Evolutionary conservation across 2,329 filamentous ascomycete genomes (phyloP), one percentile per base, ranked within the genome.

Genomic region (Colletotrichum eremochloae): DNA sequence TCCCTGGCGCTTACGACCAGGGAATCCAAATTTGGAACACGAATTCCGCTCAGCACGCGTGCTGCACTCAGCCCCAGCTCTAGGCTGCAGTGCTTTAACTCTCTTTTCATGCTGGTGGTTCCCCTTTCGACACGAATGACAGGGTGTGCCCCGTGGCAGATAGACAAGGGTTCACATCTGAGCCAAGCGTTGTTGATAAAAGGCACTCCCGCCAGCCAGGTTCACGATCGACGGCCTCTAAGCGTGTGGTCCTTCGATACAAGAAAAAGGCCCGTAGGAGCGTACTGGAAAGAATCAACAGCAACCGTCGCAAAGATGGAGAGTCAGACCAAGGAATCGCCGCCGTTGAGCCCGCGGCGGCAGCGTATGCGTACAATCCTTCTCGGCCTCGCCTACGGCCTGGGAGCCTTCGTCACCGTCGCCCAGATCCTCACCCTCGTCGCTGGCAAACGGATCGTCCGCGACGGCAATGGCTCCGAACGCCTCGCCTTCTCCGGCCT

Each of bases 361-460:
- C 66, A 69, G 24, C 53, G 38, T 31, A 55, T 29, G 33, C 53
- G 66, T 18, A 18, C 55, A n/a, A 24, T 36, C 2, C 58, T 75
- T 1, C 71, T 72, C 15, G 40, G 24, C 5, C 20, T 64, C 20
- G 42, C 71, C 5, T 66, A 44, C 12, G 1, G 18, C 20, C n/a
- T 71, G 15, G 62, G 42, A 2, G 2, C 36, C 11, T 38, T 62
- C n/a, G 53, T 40, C n/a, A 5, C 36, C 5, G 3, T 55, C 46
- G 58, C 66, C 38, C 67, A 74, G 44, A 15, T 72, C n/a, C 24
- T 74, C 11, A 66, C 48, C 29, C 15, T 71, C 1, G 33, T 67
- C 24, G 73, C 71, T 14, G 73, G 67, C n/a, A 64, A 52, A 15
- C 63, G 67, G 52, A n/a, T 71, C 14, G 33, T 65, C 9, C 67